A percentile compares a stretch with the other conserved stretches of the same genome.
phyloP scores from a whole-genome alignment of 495 filamentous ascomycete genomes.

The Acidiella bohemica region DNA sequence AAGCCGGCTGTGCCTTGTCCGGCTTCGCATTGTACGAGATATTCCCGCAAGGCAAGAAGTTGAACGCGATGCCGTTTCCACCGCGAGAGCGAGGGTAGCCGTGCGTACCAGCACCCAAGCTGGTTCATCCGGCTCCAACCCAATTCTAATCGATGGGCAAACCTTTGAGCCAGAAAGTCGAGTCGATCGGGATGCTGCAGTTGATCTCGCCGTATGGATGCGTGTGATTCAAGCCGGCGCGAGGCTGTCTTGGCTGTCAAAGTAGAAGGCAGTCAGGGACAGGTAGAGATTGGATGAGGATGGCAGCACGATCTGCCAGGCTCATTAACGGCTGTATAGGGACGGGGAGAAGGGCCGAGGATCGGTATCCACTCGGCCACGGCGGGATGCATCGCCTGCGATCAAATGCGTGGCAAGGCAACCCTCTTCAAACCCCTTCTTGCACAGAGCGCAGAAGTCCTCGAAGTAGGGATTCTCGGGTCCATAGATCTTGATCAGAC shows the following conservation, averaged over 20 bases:
- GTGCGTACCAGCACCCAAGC: conserved; percentile 33
- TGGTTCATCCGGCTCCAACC: conserved; percentile 36
- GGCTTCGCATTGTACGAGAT: conserved; percentile 32
- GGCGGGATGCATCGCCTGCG: conserved; percentile 33
- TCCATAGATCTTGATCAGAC: conserved; percentile 33
- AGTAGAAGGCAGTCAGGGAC: conserved; percentile 40
- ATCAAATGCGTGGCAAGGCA: conserved; percentile 34
- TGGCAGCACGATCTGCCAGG: conserved; percentile 25
- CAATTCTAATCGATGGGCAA: conserved; percentile 29
- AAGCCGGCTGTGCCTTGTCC: conserved; percentile 26
- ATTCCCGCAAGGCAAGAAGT: conserved; percentile 33
- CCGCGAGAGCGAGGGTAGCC: conserved; percentile 32
- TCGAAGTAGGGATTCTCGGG: conserved; percentile 32
- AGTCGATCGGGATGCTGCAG: conserved; percentile 34
- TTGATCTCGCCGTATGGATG: conserved; percentile 40
- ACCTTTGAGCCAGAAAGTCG: conserved; percentile 30
- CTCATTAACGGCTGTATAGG: background rate
- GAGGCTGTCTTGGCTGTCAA: conserved; percentile 32
- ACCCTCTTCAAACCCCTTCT: conserved; percentile 32
- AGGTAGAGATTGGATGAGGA: conserved; percentile 30
- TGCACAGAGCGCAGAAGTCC: conserved; percentile 30
- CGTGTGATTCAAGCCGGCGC: conserved; percentile 32
- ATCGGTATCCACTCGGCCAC: conserved; percentile 21
- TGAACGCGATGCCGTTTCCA: conserved; percentile 31
- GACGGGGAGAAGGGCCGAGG: background rate